phyloP scores from a whole-genome alignment of 495 filamentous ascomycete species.

The Penicillium argentinense region DNA sequence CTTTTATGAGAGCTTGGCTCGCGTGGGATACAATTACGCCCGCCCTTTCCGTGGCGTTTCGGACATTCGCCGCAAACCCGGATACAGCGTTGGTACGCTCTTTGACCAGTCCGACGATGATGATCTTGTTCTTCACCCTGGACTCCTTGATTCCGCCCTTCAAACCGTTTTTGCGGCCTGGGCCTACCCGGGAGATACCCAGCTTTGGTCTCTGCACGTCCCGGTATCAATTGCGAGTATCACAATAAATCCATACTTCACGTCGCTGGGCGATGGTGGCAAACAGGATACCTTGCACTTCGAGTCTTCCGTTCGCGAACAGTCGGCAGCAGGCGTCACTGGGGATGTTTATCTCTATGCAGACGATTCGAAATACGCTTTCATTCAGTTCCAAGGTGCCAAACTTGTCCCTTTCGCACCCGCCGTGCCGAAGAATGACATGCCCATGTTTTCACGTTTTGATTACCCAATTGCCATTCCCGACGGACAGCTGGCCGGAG shows the following conservation, averaged over 20 bases:
- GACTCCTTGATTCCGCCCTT: slow-evolving; percentile 1
- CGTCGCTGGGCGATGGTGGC: neutral
- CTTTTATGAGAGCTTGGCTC: neutral
- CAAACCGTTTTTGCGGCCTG: slow-evolving; percentile 3
- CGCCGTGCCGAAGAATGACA: neutral
- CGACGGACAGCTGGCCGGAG: neutral
- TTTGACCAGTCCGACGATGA: neutral
- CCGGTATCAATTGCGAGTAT: neutral
- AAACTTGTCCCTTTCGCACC: neutral
- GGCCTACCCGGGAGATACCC: slow-evolving; percentile 4
- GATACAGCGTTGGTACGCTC: neutral
- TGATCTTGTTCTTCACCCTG: slow-evolving; percentile 4
- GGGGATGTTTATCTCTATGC: neutral
- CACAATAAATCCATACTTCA: slow-evolving; percentile 1
- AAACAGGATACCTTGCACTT: neutral
- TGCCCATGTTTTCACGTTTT: neutral
- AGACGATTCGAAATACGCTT: neutral
- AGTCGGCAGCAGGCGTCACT: neutral
- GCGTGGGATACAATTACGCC: neutral
- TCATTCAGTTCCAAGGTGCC: neutral
- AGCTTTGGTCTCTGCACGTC: slow-evolving; percentile 4
- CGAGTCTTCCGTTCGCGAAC: neutral
- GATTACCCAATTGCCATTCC: neutral
- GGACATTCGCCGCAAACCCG: neutral
- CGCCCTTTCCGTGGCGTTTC: neutral